Percentiles rank a stretch among this genome's conserved stretches.
phyloP scores from a whole-genome alignment of 192 early-diverging fungal species.

The Rhizophagus prolifer region DNA sequence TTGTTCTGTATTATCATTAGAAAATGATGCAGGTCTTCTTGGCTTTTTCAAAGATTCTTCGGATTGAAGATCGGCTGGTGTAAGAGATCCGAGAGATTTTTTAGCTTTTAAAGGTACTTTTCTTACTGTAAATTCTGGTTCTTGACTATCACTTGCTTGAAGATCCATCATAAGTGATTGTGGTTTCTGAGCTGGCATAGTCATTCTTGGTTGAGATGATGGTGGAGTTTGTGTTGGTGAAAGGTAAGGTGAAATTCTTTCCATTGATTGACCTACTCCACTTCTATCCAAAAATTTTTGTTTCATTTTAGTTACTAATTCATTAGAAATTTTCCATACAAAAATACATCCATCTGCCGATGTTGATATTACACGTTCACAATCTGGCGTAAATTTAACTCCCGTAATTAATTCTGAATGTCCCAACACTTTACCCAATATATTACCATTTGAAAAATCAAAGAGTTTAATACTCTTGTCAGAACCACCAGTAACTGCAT shows the following conservation, averaged over 20 bases:
- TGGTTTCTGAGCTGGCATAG: slow-evolving; percentile 5
- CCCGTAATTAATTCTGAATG: slow-evolving; percentile 76
- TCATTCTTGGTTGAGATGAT: not conserved
- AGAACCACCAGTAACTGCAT: slow-evolving; percentile 60
- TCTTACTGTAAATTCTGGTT: slow-evolving; percentile 6
- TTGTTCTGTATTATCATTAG: not conserved
- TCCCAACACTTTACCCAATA: slow-evolving; percentile 57
- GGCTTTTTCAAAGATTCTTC: not conserved
- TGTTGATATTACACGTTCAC: slow-evolving; percentile 61
- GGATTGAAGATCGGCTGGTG: not conserved
- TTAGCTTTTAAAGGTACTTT: slow-evolving; percentile 1
- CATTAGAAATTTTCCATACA: slow-evolving; percentile 65
- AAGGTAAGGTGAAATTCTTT: slow-evolving; percentile 1
- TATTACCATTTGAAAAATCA: slow-evolving; percentile 62
- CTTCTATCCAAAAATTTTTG: slow-evolving; percentile 29
- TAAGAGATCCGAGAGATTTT: slow-evolving; percentile 24
- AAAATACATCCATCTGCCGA: slow-evolving; percentile 75
- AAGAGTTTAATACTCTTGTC: slow-evolving; percentile 74
- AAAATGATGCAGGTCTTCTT: slow-evolving; percentile 14
- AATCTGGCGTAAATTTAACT: slow-evolving; percentile 59
- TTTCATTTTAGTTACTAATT: slow-evolving; percentile 38
- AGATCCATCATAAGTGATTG: slow-evolving; percentile 6
- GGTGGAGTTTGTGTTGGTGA: not conserved
- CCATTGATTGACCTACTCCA: not conserved
- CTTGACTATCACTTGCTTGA: slow-evolving; percentile 4